Evolutionary conservation across 2,329 filamentous ascomycete genomes (phyloP).

Genomic region (Pestalotiopsis sp.): DNA sequence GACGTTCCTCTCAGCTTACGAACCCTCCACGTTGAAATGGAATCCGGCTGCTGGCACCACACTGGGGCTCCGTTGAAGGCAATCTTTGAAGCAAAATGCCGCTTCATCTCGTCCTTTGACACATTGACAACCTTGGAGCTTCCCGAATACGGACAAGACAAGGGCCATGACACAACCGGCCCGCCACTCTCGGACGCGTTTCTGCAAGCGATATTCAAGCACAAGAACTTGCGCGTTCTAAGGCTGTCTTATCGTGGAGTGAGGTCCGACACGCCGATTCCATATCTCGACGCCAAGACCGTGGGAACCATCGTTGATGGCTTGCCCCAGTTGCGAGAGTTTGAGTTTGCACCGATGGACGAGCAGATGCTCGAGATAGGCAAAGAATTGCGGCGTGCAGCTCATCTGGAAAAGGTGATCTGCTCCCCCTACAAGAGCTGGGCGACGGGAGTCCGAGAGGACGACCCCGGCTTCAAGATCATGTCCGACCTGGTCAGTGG

Average conservation of each 20-base stretch:
- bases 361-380: slow-evolving; percentile 6
- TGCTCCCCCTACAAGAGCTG: background rate
- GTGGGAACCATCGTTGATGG: slow-evolving; percentile 6
- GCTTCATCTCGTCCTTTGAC: slow-evolving; percentile 12
- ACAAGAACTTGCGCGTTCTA: slow-evolving; percentile 8
- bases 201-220: slow-evolving; percentile 10
- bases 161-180: background rate
- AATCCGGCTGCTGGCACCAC: background rate
- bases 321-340: slow-evolving; percentile 11
- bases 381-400: background rate
- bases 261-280: background rate
- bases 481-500: background rate
- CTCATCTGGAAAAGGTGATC: background rate
- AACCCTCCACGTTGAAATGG: background rate
- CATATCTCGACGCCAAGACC: background rate
- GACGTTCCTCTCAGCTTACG: slow-evolving; percentile 2
- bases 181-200: slow-evolving; percentile 6
- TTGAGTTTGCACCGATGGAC: slow-evolving; percentile 5
- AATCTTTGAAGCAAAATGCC: background rate
- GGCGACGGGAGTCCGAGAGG: background rate
- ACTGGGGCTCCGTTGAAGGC: background rate
- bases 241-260: background rate
- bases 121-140: slow-evolving; percentile 12
- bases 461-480: background rate
- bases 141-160: background rate